These are phyloP conservation scores for Lipomyces oligophaga DNA, from an alignment of 805 yeast species.

Conservation along the genomic window DNA sequence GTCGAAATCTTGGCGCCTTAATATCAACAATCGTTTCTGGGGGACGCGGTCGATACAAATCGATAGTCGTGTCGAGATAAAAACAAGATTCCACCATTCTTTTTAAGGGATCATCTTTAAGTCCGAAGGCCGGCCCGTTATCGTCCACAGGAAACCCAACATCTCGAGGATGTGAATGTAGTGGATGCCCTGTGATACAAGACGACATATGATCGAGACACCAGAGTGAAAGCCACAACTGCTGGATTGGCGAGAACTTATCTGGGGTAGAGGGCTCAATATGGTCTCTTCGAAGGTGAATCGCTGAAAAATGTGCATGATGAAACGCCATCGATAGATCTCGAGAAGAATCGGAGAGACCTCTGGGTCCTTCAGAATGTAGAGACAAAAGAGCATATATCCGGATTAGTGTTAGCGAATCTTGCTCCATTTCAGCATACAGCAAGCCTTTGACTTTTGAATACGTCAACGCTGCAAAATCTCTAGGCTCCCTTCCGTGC, in stretches of 20 bases:
- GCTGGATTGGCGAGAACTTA: conserved; percentile 20
- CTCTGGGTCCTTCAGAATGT: conserved; percentile 41
- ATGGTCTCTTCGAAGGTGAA: conserved; percentile 38
- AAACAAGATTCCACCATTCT: conserved; percentile 32
- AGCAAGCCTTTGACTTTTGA: conserved; percentile 39
- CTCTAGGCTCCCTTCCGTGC: conserved; percentile 33
- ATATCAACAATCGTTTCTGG: conserved; percentile 7
- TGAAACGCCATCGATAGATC: conserved; percentile 41
- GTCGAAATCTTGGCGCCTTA: conserved; percentile 6
- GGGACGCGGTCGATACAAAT: conserved; percentile 39
- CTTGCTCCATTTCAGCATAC: conserved; percentile 41
- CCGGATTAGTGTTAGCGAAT: conserved; percentile 39
- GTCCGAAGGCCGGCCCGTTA: conserved; percentile 30
- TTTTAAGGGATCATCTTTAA: conserved; percentile 33
- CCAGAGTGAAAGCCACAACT: conserved; percentile 42
- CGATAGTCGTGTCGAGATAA: conserved; percentile 40
- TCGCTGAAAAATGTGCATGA: conserved; percentile 41
- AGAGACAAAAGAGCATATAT: conserved; percentile 39
- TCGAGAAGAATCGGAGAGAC: conserved; percentile 21
- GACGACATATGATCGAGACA: conserved; percentile 41
- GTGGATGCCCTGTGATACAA: conserved; percentile 41
- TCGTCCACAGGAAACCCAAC: conserved; percentile 34
- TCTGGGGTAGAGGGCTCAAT: conserved; percentile 21
- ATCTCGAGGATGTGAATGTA: conserved; percentile 40
- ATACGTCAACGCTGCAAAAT: conserved; percentile 35